Evolutionary conservation across 495 filamentous ascomycete genomes (phyloP).

Genomic region (Mycothermus thermophilus): DNA sequence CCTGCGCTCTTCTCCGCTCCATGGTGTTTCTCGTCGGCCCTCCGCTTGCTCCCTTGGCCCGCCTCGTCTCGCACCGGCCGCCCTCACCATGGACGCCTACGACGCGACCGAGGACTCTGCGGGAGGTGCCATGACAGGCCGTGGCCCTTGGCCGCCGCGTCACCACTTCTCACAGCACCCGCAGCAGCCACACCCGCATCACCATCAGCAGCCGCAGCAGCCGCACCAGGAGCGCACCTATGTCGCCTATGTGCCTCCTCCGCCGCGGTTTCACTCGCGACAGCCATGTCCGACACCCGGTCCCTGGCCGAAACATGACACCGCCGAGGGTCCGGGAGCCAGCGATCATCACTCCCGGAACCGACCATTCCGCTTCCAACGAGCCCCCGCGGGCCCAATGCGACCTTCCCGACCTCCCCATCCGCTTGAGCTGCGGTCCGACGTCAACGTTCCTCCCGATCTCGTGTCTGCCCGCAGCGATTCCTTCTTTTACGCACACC

Average conservation of each 20-base stretch:
- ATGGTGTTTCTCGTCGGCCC: constrained; percentile 7
- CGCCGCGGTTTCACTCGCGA: constrained; percentile 9
- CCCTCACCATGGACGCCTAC: constrained; percentile 6
- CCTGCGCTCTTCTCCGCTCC: too few species aligned
- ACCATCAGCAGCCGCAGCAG: not conserved
- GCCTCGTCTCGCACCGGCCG: constrained; percentile 3
- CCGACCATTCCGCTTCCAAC: constrained; percentile 13
- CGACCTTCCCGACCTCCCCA: constrained; percentile 7
- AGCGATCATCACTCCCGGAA: constrained; percentile 14
- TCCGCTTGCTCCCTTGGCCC: constrained; percentile 3
- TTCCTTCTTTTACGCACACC: constrained; percentile 23
- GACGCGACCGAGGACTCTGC: constrained; percentile 4
- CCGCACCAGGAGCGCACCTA: not conserved
- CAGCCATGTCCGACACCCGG: constrained; percentile 11
- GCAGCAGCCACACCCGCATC: not conserved
- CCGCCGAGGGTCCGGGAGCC: constrained; percentile 7
- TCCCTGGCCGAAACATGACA: constrained; percentile 21
- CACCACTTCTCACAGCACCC: constrained; percentile 3
- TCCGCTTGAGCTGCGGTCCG: constrained; percentile 7
- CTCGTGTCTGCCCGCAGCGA: constrained; percentile 32
- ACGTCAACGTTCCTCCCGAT: constrained; percentile 10
- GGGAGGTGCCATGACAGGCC: too few species aligned
- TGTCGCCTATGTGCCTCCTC: constrained; percentile 4
- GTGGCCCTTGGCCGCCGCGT: too few species aligned
- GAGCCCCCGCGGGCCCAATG: constrained; percentile 8